Percentiles rank a stretch among this genome's conserved stretches.
phyloP scores from a whole-genome alignment of 805 yeast genomes.

The Kodamaea jinghongensis region DNA sequence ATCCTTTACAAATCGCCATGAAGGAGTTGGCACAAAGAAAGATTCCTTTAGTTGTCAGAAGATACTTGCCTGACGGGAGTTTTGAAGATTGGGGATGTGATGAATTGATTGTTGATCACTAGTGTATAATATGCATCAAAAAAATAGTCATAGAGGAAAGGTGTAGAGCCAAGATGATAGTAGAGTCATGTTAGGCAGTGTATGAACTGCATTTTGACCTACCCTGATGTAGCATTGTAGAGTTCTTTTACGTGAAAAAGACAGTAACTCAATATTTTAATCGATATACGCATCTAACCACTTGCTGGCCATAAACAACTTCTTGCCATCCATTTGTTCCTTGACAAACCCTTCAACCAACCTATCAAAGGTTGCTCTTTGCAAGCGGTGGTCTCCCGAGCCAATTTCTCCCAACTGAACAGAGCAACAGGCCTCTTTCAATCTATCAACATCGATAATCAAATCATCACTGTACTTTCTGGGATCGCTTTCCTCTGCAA shows the following conservation, averaged over 20 bases:
- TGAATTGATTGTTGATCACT: slow-evolving; percentile 86
- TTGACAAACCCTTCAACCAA: slow-evolving; percentile 56
- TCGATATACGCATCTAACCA: slow-evolving; percentile 57
- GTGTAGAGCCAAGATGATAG: background rate
- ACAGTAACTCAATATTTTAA: slow-evolving; percentile 15
- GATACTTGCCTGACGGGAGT: slow-evolving; percentile 95
- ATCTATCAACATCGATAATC: slow-evolving; percentile 46
- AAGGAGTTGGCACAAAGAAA: slow-evolving; percentile 93
- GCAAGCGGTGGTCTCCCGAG: slow-evolving; percentile 43
- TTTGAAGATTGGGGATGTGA: slow-evolving; percentile 99
- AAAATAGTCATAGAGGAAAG: background rate
- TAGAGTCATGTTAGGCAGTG: background rate
- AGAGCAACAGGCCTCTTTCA: slow-evolving; percentile 47
- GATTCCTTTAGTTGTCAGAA: slow-evolving; percentile 91
- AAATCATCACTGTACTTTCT: slow-evolving; percentile 28
- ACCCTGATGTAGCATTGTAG: background rate
- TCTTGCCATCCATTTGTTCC: slow-evolving; percentile 56
- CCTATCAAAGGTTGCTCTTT: slow-evolving; percentile 45
- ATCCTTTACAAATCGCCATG: slow-evolving; percentile 96
- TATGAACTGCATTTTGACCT: background rate
- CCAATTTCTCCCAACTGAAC: slow-evolving; percentile 47
- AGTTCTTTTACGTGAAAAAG: background rate
- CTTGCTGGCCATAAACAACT: slow-evolving; percentile 56
- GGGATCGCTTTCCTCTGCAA: slow-evolving; percentile 33
- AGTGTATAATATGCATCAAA: slow-evolving; percentile 11